These are phyloP conservation scores for Paramecium octaurelia DNA, from an alignment of 73 alveolate species.

Conservation along the genomic window DNA sequence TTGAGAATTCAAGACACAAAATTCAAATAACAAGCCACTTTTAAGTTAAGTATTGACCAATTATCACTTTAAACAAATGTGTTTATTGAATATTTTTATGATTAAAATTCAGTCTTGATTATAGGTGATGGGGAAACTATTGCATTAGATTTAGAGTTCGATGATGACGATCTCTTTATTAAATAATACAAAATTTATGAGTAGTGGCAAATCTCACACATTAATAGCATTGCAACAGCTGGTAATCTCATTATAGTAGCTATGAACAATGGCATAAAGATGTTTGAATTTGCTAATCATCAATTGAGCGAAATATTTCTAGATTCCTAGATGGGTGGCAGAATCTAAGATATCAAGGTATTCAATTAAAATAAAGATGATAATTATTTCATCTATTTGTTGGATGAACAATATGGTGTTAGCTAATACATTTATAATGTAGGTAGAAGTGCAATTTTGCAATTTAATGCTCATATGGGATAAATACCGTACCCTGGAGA, in stretches of 20 bases:
- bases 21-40: neutral
- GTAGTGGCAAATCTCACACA: neutral
- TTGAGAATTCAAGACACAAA: neutral
- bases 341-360: neutral
- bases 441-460: neutral
- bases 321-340: neutral
- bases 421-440: neutral
- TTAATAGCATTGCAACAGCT: neutral
- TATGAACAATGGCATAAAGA: neutral
- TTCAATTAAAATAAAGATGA: neutral
- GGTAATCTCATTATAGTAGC: neutral
- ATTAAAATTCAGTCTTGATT: neutral
- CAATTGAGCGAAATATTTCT: neutral
- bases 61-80: neutral
- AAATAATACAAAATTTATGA: neutral
- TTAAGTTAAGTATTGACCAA: neutral
- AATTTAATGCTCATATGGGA: neutral
- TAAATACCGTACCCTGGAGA: neutral
- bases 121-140: neutral
- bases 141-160: neutral
- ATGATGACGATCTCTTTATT: neutral
- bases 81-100: neutral
- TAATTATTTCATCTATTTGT: neutral
- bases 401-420: neutral
- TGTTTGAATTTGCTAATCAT: neutral